These are phyloP conservation scores for Rhamnella rubrinervis DNA, from an alignment of 331 rosid genomes.

Conservation along the genomic window DNA sequence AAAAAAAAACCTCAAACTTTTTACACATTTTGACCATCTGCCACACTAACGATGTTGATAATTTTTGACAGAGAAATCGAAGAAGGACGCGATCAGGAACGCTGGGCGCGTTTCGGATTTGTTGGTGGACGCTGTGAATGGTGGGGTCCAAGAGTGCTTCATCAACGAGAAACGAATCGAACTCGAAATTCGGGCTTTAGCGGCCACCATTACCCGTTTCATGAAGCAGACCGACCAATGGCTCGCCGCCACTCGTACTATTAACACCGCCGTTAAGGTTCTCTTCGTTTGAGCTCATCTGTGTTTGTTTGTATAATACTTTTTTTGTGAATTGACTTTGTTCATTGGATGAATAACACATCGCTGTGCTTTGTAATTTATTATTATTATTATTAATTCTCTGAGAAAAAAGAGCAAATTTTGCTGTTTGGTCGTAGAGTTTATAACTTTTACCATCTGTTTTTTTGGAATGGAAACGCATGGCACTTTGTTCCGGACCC, in stretches of 20 bases:
- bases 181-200: constrained; percentile 59
- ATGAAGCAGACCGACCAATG: constrained; percentile 78
- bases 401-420: no score
- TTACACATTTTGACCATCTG: not conserved
- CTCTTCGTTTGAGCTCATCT: not conserved
- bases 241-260: constrained; percentile 67
- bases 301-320: not conserved
- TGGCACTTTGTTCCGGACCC: no score
- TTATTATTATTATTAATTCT: no score
- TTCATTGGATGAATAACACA: not conserved
- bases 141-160: constrained; percentile 70
- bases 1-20: not conserved
- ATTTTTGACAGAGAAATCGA: constrained; percentile 52
- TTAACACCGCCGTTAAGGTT: constrained; percentile 78
- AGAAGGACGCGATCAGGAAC: constrained; percentile 62
- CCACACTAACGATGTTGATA: not conserved
- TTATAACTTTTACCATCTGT: no score
- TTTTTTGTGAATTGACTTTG: not conserved
- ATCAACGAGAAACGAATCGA: constrained; percentile 72
- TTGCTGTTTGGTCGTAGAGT: no score
- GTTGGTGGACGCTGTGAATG: constrained; percentile 71
- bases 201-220: constrained; percentile 57
- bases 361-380: no score
- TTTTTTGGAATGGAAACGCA: no score
- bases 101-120: constrained; percentile 57